A percentile compares a stretch with the other conserved stretches of the same genome.
Evolutionary conservation across 306 rosid species (phyloP).

Genomic region (Cicer pinnatifidum): DNA sequence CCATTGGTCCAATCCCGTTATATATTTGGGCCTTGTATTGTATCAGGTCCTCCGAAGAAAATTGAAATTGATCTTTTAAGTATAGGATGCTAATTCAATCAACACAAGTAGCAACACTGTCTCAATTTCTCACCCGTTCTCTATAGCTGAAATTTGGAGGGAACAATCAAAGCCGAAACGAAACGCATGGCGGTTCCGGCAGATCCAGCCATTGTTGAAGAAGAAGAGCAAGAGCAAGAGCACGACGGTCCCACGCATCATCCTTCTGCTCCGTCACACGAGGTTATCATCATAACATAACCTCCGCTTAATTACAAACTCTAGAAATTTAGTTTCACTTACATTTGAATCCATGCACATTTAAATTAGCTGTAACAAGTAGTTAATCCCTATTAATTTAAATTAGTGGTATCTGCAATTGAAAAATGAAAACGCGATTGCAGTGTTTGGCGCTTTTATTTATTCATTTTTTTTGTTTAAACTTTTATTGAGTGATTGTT

Average conservation of each 20-base stretch:
- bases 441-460: neutral
- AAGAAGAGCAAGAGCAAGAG: constrained; percentile 39
- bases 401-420: neutral
- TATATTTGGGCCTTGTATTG: too few relatives aligned
- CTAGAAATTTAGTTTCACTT: neutral
- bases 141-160: constrained; percentile 38
- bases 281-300: constrained; percentile 48
- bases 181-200: constrained; percentile 54
- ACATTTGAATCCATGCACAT: neutral
- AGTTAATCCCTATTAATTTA: neutral
- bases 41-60: too few relatives aligned
- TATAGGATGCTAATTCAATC: neutral
- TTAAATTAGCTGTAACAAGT: neutral
- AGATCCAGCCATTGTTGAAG: constrained; percentile 42
- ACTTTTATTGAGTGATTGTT: constrained; percentile 27
- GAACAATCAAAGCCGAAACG: constrained; percentile 10
- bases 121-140: neutral
- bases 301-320: constrained; percentile 26
- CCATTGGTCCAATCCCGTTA: too few relatives aligned
- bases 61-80: too few relatives aligned
- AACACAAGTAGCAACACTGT: neutral
- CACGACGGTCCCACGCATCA: constrained; percentile 56
- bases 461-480: neutral
- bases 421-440: constrained; percentile 10
- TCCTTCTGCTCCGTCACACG: constrained; percentile 74